These are phyloP conservation scores for Xerocomellus amylosporus DNA, from an alignment of 768 basidiomycete genomes.

Conservation along the genomic window DNA sequence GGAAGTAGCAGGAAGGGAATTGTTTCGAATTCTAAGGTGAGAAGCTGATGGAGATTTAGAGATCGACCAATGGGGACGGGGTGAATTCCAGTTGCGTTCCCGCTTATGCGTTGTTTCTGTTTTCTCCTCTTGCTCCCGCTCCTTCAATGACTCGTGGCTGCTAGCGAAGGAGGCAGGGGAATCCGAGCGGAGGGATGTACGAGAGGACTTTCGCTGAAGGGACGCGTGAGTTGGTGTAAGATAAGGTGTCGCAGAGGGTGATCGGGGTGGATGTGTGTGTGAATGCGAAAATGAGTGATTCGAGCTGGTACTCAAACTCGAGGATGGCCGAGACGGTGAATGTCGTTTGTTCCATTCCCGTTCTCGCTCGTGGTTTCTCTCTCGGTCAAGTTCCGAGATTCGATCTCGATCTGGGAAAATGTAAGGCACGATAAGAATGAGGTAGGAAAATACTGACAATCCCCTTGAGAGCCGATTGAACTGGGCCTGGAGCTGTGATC, in stretches of 20 bases:
- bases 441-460: slow-evolving; percentile 40
- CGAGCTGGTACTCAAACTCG: slow-evolving; percentile 41
- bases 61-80: slow-evolving; percentile 53
- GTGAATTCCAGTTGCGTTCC: slow-evolving; percentile 71
- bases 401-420: slow-evolving; percentile 43
- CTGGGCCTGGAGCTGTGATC: slow-evolving; percentile 41
- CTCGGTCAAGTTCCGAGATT: slow-evolving; percentile 40
- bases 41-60: slow-evolving; percentile 20
- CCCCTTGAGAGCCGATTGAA: slow-evolving; percentile 48
- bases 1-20: slow-evolving; percentile 17
- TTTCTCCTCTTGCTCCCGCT: slow-evolving; percentile 30
- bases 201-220: slow-evolving; percentile 35
- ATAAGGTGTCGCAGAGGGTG: slow-evolving; percentile 39
- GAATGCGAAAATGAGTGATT: slow-evolving; percentile 34
- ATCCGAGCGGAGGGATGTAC: slow-evolving; percentile 34
- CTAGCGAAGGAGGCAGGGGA: slow-evolving; percentile 43
- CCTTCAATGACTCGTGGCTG: slow-evolving; percentile 34
- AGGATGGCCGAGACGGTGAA: slow-evolving; percentile 40
- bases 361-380: slow-evolving; percentile 48
- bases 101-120: slow-evolving; percentile 47
- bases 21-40: slow-evolving; percentile 2
- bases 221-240: slow-evolving; percentile 31
- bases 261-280: slow-evolving; percentile 38
- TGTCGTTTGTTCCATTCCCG: slow-evolving; percentile 54
- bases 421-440: not conserved